Evolutionary conservation across 2,329 filamentous ascomycete genomes (phyloP), one percentile per base, ranked within the genome.

Genomic region (Paecilomyces dactylethromorphus): DNA sequence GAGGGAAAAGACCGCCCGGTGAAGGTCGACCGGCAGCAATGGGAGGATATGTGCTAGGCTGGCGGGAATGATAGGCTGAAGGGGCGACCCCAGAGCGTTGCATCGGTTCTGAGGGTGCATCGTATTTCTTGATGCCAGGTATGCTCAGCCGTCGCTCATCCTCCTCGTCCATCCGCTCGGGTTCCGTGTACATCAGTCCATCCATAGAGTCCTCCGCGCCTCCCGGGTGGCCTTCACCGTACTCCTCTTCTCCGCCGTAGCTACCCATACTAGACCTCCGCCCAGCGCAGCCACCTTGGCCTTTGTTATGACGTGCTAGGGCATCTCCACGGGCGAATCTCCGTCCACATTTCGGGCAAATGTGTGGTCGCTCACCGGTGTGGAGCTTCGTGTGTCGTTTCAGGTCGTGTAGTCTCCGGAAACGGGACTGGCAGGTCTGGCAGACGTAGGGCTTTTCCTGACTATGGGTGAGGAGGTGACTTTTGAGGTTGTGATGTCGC

Each of bases 391-490:
- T 92, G 73, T 99, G 94, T 49, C 94, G 87, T 79, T 99, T 99
- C 64, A 99, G 78, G 70, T 99, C 94, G 71, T 99, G 94, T 56
- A 97, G 81, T 63, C 94, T 87, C 58, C 94, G 86, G 75, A 99
- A 99, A 56, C 93, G 87, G 74, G 94, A 90, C 66, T 93, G 86
- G 73, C 94, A 99, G n/a, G 90, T 91, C 62, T 91, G 87, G 71
- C 94, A 99, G 29, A 94, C 85, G 70, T 94, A 99, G 0, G 94
- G 94, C 76, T 99, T 99, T 75, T 99, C 94, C 80, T 99, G 93
- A 69, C 92, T 97, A 75, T 97, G 94, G 0, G 94, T 97, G 71
- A 99, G 84, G 59, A 99, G 83, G 77, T 99, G 94, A 66, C 92
- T 97, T 78, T 97, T 99, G 29, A 97, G 84, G 69, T 99, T 97